Base-by-base conservation (phyloP, 371 early-diverging fungal genomes). In the Fennellomyces sp. region DNA sequence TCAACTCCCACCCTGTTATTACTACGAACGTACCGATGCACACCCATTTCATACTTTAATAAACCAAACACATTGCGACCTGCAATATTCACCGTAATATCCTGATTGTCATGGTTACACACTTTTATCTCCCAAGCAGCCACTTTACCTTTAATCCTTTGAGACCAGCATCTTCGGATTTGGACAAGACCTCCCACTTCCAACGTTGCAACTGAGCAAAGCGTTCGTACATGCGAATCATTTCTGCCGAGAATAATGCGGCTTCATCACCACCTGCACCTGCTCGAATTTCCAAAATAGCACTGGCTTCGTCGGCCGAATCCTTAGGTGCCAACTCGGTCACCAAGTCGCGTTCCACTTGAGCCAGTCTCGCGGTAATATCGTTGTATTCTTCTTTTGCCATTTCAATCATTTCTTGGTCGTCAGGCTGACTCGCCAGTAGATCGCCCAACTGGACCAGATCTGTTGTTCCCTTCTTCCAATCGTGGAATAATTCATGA, bases 221-320 rank as follows among this genome's bases (percentile, higher is more conserved):
- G 1, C 85, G 68, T 58, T 92, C 86, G 66, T 94, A 94, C 94
- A 94, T 93, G 17, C 77, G 68, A 29, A 87, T 60, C 57, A 94
- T 68, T 31, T 94, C 92, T 1, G 79, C 83, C 0, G 87, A 82
- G 67, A 94, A 94, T 55, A 94, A 61, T 5, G 91, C 83, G 0
- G 94, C 93, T 63, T 94, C 94, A 73, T 90, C 89, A 4, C 94
- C 94, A 13, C 94, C 94, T 3, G 94, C 89, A 51, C 88, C 88
- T 2, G 94, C 84, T 1, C 94, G 76, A 29, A 94, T 86, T 75
- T 94, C 94, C 38, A 94, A 64, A 21, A 94, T 85, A 1, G 90
- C 93, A 50, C 80, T 83, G 15, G 83, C 91, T 55, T 85, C 81
- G 59, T 94, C 94, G 2, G 85, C 87, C 2, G 69, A 15, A 65